A percentile compares a stretch with the other conserved stretches of the same genome.
phyloP scores from a whole-genome alignment of 768 basidiomycete genomes.

The Sarcodon sp. region DNA sequence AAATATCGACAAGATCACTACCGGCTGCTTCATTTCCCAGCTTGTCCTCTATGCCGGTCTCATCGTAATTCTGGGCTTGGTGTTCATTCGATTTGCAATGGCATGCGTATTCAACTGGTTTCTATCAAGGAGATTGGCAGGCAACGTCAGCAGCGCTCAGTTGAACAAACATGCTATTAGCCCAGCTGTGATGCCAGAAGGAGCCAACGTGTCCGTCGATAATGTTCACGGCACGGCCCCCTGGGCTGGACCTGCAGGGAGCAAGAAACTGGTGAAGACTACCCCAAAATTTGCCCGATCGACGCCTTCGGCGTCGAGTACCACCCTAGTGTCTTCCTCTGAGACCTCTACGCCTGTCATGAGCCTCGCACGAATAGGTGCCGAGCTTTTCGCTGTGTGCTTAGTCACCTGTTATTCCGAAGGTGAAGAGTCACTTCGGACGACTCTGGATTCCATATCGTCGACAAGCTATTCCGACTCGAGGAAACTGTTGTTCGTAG shows the following conservation, averaged over 20 bases:
- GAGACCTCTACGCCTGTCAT: slow-evolving; percentile 50
- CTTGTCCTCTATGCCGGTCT: slow-evolving; percentile 86
- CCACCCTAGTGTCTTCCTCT: slow-evolving; percentile 33
- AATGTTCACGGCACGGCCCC: slow-evolving; percentile 89
- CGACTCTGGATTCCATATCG: slow-evolving; percentile 90
- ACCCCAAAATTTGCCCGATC: slow-evolving; percentile 33
- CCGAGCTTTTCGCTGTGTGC: slow-evolving; percentile 91
- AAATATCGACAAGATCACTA: slow-evolving; percentile 91
- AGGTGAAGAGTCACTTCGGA: slow-evolving; percentile 83
- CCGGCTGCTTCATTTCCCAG: slow-evolving; percentile 87
- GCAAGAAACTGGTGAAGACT: slow-evolving; percentile 35
- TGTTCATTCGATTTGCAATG: slow-evolving; percentile 89
- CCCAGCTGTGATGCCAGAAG: slow-evolving; percentile 92
- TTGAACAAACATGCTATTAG: slow-evolving; percentile 79
- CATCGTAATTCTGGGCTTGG: slow-evolving; percentile 82
- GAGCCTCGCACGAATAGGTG: slow-evolving; percentile 82
- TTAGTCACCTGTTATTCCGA: slow-evolving; percentile 98
- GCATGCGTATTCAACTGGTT: slow-evolving; percentile 97
- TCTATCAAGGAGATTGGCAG: slow-evolving; percentile 70
- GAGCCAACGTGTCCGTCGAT: slow-evolving; percentile 89
- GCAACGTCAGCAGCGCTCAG: slow-evolving; percentile 57
- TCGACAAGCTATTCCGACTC: slow-evolving; percentile 83
- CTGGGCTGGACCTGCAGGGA: slow-evolving; percentile 58
- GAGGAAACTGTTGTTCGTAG: slow-evolving; percentile 85
- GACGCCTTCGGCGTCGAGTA: slow-evolving; percentile 36